Evolutionary conservation across 257 asterid genomes (phyloP), one percentile per base, ranked within the genome.

Genomic region (Thymus mandschuricus): DNA sequence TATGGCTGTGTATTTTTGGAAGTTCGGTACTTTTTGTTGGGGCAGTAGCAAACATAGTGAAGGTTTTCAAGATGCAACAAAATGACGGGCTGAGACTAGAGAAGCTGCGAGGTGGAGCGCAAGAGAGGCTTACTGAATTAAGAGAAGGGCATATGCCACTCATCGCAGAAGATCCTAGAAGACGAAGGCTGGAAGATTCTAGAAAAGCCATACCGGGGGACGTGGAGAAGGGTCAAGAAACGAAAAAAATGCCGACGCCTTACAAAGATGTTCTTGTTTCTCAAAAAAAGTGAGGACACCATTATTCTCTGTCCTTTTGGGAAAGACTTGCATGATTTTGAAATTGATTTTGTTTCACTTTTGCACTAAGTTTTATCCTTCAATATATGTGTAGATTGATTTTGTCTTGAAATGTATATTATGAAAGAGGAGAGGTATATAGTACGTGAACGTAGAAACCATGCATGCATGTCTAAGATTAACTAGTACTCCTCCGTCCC

Each of bases 21-120:
- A 92, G 98, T 84, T 46, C 81, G 15, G 40, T 89, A 33, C 88
- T 92, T 2, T 83, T 91, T 48, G 33, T 81, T 0, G 98, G 99
- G 71, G 98, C 86, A 1, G 33, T 88, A 57, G 81, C 89, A 2
- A 95, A 92, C 51, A 93, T 88, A 3, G 83, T 90, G 0, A 95
- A 87, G 80, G 97, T 92, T 66, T 89, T 86, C 86, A 87, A 91
- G 84, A 88, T 89, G 93, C 95, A 84, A 65, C 98, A 85, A 73
- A 66, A 68, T 3, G 63, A 63, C 3, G 90, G 82, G 34, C 57
- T 83, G 46, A 80, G 96, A 66, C 77, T 92, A 2, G 99, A 95
- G 91, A 95, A 88, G 64, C 81, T 95, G 8, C 83, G 98, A 10
- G 96, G 99, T 1, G 92, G 97, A 3, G 96, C 97, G 1, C 93